These are phyloP conservation scores for Ceratobasidium sp. DNA, from an alignment of 1,284 basidiomycete species.

Conservation along the genomic window DNA sequence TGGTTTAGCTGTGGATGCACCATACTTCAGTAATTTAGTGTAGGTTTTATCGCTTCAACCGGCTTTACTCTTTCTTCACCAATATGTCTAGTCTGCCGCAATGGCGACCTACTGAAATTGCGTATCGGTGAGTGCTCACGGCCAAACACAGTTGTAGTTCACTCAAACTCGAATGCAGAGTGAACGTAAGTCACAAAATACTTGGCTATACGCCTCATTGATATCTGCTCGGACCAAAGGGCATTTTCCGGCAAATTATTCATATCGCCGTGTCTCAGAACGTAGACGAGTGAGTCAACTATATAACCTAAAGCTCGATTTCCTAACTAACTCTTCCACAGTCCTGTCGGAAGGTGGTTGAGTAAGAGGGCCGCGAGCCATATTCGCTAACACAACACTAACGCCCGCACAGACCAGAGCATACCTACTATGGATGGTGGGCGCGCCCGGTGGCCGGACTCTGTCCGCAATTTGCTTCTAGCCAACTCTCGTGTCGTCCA, in stretches of 20 bases:
- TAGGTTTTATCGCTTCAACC: not conserved
- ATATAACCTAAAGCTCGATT: not conserved
- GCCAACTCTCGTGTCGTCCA: not conserved
- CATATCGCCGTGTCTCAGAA: not conserved
- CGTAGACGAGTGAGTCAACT: not conserved
- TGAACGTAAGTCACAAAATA: not conserved
- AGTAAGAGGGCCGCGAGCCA: not conserved
- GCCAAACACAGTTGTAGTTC: too few species aligned
- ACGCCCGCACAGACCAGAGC: not conserved
- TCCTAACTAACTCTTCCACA: not conserved
- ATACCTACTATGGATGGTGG: not conserved
- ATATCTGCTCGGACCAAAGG: not conserved
- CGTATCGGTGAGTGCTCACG: not conserved
- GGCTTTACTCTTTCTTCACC: not conserved
- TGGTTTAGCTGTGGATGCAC: not conserved
- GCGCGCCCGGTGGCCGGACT: not conserved
- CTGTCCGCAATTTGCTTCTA: not conserved
- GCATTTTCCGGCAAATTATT: slow-evolving; percentile 7
- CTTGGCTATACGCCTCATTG: not conserved
- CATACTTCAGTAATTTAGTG: not conserved
- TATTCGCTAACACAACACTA: not conserved
- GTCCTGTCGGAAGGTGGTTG: not conserved
- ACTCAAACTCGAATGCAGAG: not conserved
- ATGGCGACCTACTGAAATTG: slow-evolving; percentile 6
- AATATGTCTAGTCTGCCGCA: slow-evolving; percentile 1